Evolutionary conservation across 257 asterid genomes (phyloP), one percentile per base, ranked within the genome.

Genomic region (Penstemon newberryi): DNA sequence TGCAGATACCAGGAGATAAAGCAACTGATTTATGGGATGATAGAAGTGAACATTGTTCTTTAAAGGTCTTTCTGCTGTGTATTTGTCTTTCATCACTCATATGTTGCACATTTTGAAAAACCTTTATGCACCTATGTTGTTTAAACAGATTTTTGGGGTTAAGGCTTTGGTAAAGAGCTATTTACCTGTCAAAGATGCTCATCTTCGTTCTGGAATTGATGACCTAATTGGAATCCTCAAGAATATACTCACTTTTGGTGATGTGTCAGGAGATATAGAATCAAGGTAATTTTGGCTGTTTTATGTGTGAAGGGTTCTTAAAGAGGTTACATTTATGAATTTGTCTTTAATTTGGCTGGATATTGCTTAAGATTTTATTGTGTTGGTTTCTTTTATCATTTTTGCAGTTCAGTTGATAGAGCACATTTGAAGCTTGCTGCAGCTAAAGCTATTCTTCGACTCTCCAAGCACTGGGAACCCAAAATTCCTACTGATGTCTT

Each of bases 341-440:
- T 10, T 59, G 47, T 60, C 53, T 52, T 53, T 64, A 46, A 45
- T 53, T 70, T 50, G 38, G 45, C 19, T 36, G 64, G 50, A 8
- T 47, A 42, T 45, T 63, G 38, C 67, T 72, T 54, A n/a, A 18
- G 36, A 58, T 19, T 58, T 73, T 70, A 53, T 64, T 63, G 69
- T 60, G 65, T 56, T 79, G 76, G 39, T 57, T 69, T 56, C 61
- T 50, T 60, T 70, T 45, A 19, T 59, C 71, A 65, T 69, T 59
- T 79, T 87, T 38, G 33, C 93, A 94, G 99, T 75, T 80, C 71
- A 60, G 86, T 87, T 60, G 99, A 94, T 74, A 91, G 66, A 79
- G 98, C 97, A 53, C 98, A 94, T 82, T 50, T 94, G 80, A 94
- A 81, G 84, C 96, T 94, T 74, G 95, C 95, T 77, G 99, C 99